Conservation (phyloP, 441 rosid species). For the Oxalis stricta region DNA sequence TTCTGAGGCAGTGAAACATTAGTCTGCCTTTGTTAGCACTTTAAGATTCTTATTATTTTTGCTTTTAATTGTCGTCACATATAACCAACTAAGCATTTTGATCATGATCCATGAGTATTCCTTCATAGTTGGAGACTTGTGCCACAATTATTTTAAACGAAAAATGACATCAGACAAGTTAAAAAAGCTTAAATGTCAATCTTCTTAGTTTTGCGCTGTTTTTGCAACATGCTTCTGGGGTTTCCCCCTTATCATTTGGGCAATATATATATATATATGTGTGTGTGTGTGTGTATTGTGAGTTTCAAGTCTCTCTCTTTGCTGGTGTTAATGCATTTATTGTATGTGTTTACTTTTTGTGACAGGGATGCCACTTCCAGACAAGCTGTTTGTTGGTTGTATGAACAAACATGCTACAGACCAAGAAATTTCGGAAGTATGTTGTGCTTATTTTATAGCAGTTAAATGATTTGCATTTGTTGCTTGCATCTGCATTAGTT, state of each 20-base stretch:
- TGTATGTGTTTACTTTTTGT: not conserved
- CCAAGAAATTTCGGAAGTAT: constrained; percentile 65
- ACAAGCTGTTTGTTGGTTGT: constrained; percentile 67
- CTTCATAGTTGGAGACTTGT: not conserved
- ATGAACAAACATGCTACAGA: constrained; percentile 54
- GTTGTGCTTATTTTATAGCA: constrained; percentile 7
- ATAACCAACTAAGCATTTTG: not conserved
- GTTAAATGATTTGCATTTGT: too few relatives aligned
- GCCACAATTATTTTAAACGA: too few relatives aligned
- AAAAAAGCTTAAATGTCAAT: not conserved
- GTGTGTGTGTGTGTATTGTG: too few relatives aligned
- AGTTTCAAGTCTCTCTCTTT: not conserved
- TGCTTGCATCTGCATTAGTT: too few relatives aligned
- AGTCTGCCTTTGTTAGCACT: too few relatives aligned
- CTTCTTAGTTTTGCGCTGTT: not conserved
- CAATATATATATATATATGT: too few relatives aligned
- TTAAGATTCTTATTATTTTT: not conserved
- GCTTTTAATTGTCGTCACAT: not conserved
- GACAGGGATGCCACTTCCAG: constrained; percentile 31
- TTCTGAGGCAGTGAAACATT: too few relatives aligned
- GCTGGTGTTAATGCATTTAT: not conserved
- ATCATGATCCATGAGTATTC: not conserved
- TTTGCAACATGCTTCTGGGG: not conserved
- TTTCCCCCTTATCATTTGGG: too few relatives aligned
- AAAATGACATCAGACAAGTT: too few relatives aligned